These are phyloP conservation scores for Cicer cuneatum DNA, from an alignment of 306 rosid species.

Conservation along the genomic window DNA sequence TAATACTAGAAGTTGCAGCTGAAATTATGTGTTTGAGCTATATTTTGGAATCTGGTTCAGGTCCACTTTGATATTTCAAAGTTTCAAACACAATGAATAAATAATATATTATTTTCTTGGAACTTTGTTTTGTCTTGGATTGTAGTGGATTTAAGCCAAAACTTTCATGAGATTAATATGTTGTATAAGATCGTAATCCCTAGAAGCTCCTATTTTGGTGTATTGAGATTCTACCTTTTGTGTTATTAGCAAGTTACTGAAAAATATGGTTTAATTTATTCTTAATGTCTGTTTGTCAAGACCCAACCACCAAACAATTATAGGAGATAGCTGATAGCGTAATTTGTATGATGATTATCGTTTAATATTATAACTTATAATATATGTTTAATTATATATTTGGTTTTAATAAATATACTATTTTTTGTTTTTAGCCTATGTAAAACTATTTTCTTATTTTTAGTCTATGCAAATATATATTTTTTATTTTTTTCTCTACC, in stretches of 20 bases:
- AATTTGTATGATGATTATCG: no score
- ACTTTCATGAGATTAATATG: conserved; percentile 55
- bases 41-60: conserved; percentile 71
- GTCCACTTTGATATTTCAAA: conserved; percentile 69
- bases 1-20: conserved; percentile 39
- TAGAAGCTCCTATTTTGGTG: conserved; percentile 50
- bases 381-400: no score
- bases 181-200: conserved; percentile 58
- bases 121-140: conserved; percentile 62
- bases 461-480: no score
- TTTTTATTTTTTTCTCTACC: no score
- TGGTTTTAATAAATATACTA: no score
- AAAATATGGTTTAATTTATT: background rate
- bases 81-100: conserved; percentile 44
- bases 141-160: conserved; percentile 42
- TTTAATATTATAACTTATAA: no score
- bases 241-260: background rate
- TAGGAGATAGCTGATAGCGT: no score
- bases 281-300: no score
- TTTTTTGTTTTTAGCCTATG: no score
- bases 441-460: no score
- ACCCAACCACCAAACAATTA: no score
- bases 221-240: conserved; percentile 69
- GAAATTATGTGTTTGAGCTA: conserved; percentile 41
- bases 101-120: conserved; percentile 49